Conservation (phyloP, 345 rosid species). For the Erysimum cheiranthoides region DNA sequence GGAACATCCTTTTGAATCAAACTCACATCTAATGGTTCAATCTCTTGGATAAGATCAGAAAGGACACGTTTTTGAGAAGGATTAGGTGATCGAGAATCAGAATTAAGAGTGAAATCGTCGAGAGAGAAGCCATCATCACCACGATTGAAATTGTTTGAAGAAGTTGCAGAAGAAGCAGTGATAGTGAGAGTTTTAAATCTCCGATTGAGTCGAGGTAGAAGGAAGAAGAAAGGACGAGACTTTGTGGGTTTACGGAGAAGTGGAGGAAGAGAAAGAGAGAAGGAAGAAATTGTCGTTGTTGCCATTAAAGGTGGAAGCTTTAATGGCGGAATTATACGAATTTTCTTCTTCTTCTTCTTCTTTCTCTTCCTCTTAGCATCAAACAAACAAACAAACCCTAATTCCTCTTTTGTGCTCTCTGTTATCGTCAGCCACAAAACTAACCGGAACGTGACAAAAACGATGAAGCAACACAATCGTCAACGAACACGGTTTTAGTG, state of each 20-base stretch:
- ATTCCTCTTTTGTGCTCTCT: background rate
- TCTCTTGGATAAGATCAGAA: conserved; percentile 75
- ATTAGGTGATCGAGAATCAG: conserved; percentile 42
- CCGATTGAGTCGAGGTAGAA: conserved; percentile 44
- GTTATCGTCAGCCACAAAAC: conserved; percentile 42
- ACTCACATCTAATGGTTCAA: conserved; percentile 92
- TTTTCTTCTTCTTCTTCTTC: conserved; percentile 33
- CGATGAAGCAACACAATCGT: conserved; percentile 9
- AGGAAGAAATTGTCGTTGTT: conserved; percentile 37
- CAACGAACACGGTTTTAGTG: conserved; percentile 10
- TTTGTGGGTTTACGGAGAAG: conserved; percentile 36
- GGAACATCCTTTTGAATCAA: conserved; percentile 90
- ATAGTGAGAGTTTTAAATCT: conserved; percentile 43
- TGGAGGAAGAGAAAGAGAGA: conserved; percentile 49
- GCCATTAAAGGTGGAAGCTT: conserved; percentile 29
- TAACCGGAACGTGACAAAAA: conserved; percentile 39
- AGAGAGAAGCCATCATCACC: conserved; percentile 51
- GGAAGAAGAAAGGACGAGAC: conserved; percentile 38
- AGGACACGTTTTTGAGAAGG: conserved; percentile 62
- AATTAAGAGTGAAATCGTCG: conserved; percentile 53
- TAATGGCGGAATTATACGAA: conserved; percentile 33
- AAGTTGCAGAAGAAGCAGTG: conserved; percentile 50
- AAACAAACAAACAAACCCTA: conserved; percentile 30
- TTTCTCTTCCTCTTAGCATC: conserved; percentile 34
- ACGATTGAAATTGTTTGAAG: conserved; percentile 45